A percentile compares a stretch with the other conserved stretches of the same genome.
Evolutionary conservation across 371 early-diverging fungal species (phyloP).

Genomic region (Dinochytrium kinnereticum): DNA sequence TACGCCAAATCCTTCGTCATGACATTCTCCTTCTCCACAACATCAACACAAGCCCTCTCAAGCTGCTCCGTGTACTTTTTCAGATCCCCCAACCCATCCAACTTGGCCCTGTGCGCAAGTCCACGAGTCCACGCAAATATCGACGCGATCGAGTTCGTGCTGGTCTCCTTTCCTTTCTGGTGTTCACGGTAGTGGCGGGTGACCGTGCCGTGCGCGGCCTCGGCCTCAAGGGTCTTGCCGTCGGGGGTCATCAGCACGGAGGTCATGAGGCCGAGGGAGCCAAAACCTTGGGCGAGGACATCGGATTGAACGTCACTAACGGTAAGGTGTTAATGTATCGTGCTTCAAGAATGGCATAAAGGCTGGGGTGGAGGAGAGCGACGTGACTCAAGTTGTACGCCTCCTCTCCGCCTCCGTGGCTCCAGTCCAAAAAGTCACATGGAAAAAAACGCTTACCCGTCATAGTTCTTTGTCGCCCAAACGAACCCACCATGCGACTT

Average conservation of each 20-base stretch:
- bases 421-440: too few species aligned
- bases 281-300: conserved; percentile 86
- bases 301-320: conserved; percentile 81
- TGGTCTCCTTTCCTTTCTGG: conserved; percentile 78
- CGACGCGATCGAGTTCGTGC: conserved; percentile 96
- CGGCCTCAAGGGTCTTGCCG: conserved; percentile 92
- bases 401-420: too few species aligned
- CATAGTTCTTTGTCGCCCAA: conserved; percentile 97
- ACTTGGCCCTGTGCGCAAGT: conserved; percentile 91
- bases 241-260: conserved; percentile 94
- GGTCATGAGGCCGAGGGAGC: conserved; percentile 90
- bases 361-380: too few species aligned
- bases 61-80: conserved; percentile 77
- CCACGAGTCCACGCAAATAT: conserved; percentile 99
- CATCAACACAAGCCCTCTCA: conserved; percentile 87
- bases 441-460: conserved; percentile 42
- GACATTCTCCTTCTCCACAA: conserved; percentile 80
- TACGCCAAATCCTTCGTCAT: conserved; percentile 98
- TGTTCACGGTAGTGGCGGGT: conserved; percentile 97
- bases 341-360: too few species aligned
- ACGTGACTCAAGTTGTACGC: too few species aligned
- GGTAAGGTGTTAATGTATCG: conserved; percentile 56
- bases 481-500: conserved; percentile 95
- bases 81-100: conserved; percentile 83
- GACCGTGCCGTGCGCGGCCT: conserved; percentile 98